Percentiles rank a stretch among this genome's conserved stretches.
Conservation (phyloP, 331 rosid species). For the Saraca asoca region DNA sequence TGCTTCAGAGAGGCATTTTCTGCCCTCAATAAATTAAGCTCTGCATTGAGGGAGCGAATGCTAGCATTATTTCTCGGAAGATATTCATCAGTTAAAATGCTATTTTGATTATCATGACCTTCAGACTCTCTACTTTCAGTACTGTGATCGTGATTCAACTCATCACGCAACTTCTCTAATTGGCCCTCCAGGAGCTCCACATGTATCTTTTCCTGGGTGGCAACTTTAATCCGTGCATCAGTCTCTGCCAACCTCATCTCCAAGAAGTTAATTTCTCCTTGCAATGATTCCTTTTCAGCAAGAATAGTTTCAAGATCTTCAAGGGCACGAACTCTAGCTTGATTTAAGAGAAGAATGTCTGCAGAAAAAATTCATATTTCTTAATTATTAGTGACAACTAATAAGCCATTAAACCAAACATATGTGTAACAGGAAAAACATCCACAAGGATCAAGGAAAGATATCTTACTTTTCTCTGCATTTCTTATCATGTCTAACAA, state of each 20-base stretch:
- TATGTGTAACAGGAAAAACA: conserved; percentile 17
- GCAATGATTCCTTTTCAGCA: conserved; percentile 73
- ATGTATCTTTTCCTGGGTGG: conserved; percentile 69
- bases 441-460: conserved; percentile 26
- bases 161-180: conserved; percentile 56
- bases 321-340: conserved; percentile 72
- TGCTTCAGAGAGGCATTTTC: conserved; percentile 70
- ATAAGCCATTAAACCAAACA: conserved; percentile 17
- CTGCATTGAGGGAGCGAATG: conserved; percentile 43
- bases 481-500: conserved; percentile 72
- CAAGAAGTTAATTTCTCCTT: conserved; percentile 67
- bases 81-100: conserved; percentile 32
- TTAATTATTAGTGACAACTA: conserved; percentile 9
- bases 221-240: conserved; percentile 63
- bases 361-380: conserved; percentile 33
- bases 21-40: conserved; percentile 66
- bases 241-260: conserved; percentile 79
- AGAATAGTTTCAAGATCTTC: conserved; percentile 77
- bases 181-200: conserved; percentile 69
- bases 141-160: conserved; percentile 45
- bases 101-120: conserved; percentile 35
- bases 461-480: conserved; percentile 81
- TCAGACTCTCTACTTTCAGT: conserved; percentile 45
- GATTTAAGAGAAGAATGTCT: conserved; percentile 86
- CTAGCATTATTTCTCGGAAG: conserved; percentile 33